Evolutionary conservation across 306 rosid genomes (phyloP), one percentile per base, ranked within the genome.

Genomic region (Nissolia schottii): DNA sequence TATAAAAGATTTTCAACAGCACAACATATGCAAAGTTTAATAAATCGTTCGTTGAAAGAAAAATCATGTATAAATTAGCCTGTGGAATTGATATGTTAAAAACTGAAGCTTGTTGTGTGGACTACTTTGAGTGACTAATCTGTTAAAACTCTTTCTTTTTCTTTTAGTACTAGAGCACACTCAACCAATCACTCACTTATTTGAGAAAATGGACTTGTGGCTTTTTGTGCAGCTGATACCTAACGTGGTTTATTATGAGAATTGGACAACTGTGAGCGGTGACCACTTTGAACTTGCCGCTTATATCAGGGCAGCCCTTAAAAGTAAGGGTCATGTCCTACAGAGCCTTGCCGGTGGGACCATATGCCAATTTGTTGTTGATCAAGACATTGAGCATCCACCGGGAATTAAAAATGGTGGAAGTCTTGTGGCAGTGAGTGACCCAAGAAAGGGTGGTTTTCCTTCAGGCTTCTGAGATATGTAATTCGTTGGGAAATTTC

Each of bases 401-500:
- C 55, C 35, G 57, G 49, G 18, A 59, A 82, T 80, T 27, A 55
- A 53, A 57, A 77, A 22, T 32, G 7, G 13, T 12, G 83, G 80
- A 48, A 73, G 75, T 80, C 83, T 93, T 49, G 85, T 87, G 46
- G 96, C 93, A 11, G 98, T 93, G 49, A 93, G 98, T 80, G 97
- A 93, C 70, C 98, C 98, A 7, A 88, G 97, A 83, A 93, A 90
- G 78, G 98, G 97, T 37, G 97, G 97, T 27, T 37, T 80, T 57
- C 96, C 98, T 38, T 79, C 98, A 10, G 96, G 96, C 55, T 85
- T 74, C 80, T 93, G 80, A 86, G 61, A 65, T 53, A n/a, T n/a
- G n/a, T n/a, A 18, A 41, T 29, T 22, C 59, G 65, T 40, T 38
- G 40, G n/a, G n/a, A n/a, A n/a, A n/a, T n/a, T n/a, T n/a, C n/a